A percentile compares a stretch with the other conserved stretches of the same genome.
Conservation (phyloP, 2,329 filamentous ascomycete species). For the Ascochyta viciae-villosae region DNA sequence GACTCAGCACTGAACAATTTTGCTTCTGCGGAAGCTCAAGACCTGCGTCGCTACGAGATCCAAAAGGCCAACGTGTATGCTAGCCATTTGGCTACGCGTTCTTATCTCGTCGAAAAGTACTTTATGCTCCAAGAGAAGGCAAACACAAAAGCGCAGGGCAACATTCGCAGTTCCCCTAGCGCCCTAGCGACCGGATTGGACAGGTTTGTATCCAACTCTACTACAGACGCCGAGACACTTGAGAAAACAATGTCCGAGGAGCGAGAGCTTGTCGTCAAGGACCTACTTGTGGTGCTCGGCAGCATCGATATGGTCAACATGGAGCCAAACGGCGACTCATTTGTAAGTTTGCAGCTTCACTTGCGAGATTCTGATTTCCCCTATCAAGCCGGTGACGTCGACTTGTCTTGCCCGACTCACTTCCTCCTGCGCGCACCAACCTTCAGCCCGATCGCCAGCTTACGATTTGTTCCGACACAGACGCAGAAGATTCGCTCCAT, state of each 20-base stretch:
- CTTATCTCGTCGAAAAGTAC: constrained; percentile 86
- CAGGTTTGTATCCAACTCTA: constrained; percentile 30
- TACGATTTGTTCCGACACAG: constrained; percentile 48
- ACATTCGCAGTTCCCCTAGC: constrained; percentile 42
- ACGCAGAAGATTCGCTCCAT: constrained; percentile 87
- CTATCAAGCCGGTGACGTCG: constrained; percentile 8
- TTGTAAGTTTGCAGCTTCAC: constrained; percentile 57
- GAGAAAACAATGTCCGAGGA: constrained; percentile 74
- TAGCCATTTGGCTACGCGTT: constrained; percentile 80
- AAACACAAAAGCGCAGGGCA: constrained; percentile 53
- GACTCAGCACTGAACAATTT: constrained; percentile 35
- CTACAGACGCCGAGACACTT: constrained; percentile 53
- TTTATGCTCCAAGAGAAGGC: constrained; percentile 75
- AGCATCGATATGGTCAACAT: constrained; percentile 85
- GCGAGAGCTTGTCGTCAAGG: constrained; percentile 80
- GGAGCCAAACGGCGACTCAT: constrained; percentile 72
- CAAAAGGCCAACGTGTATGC: constrained; percentile 91
- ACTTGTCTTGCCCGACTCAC: constrained; percentile 14
- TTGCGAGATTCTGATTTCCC: constrained; percentile 24
- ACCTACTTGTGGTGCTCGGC: constrained; percentile 75
- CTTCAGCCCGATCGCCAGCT: constrained; percentile 30
- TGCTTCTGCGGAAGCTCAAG: constrained; percentile 37
- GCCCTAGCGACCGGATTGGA: constrained; percentile 39
- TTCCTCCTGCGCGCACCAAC: constrained; percentile 15
- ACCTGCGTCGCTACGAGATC: constrained; percentile 71